Percentiles rank a stretch among this genome's conserved stretches.
Evolutionary conservation across 2,329 filamentous ascomycete genomes (phyloP).

Genomic region (Lasiodiplodia citricola): DNA sequence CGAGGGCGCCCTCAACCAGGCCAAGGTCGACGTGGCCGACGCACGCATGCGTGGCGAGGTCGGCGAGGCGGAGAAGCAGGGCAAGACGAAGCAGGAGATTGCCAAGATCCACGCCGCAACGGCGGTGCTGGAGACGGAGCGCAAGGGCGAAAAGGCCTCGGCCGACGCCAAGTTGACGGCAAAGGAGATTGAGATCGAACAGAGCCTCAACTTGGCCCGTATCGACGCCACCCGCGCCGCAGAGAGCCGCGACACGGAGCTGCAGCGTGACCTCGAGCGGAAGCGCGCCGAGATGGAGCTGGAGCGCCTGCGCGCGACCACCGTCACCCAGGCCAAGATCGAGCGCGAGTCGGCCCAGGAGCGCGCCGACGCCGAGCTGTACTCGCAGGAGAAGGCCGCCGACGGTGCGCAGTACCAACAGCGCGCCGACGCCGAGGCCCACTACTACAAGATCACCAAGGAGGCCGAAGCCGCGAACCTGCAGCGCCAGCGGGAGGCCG

Average conservation of each 20-base stretch:
- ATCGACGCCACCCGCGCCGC: conserved; percentile 75
- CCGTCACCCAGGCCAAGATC: conserved; percentile 79
- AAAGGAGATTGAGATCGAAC: conserved; percentile 72
- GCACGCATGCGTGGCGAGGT: conserved; percentile 70
- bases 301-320: conserved; percentile 76
- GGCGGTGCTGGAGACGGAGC: conserved; percentile 81
- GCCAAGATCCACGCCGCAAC: conserved; percentile 88
- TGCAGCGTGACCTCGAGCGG: conserved; percentile 77
- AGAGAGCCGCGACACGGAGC: conserved; percentile 77
- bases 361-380: conserved; percentile 63
- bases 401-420: conserved; percentile 63
- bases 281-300: conserved; percentile 81
- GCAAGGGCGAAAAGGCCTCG: conserved; percentile 78
- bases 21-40: conserved; percentile 66
- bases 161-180: conserved; percentile 79
- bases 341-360: conserved; percentile 71
- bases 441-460: conserved; percentile 46
- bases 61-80: conserved; percentile 77
- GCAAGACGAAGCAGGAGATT: conserved; percentile 82
- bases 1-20: conserved; percentile 83
- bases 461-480: conserved; percentile 52
- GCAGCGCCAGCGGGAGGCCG: conserved; percentile 49
- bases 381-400: conserved; percentile 58
- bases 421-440: conserved; percentile 64
- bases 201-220: conserved; percentile 76